phyloP scores from a whole-genome alignment of 768 basidiomycete species.

The Collybia mongolica region DNA sequence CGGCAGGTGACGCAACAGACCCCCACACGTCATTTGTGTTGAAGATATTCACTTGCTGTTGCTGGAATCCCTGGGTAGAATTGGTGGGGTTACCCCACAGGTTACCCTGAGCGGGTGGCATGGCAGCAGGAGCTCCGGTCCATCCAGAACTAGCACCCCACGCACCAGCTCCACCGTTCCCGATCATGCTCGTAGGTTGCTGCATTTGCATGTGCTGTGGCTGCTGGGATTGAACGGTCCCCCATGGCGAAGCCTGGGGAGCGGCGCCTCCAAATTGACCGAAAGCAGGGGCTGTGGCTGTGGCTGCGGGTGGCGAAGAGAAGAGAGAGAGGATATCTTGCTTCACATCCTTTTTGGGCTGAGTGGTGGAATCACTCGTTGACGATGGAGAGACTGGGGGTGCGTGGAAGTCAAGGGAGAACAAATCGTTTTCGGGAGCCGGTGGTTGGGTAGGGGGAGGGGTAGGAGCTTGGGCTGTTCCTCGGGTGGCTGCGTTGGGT shows the following conservation, averaged over 20 bases:
- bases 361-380: constrained; percentile 15
- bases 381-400: constrained; percentile 37
- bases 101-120: constrained; percentile 34
- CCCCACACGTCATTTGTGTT: constrained; percentile 66
- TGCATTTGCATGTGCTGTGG: constrained; percentile 17
- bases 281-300: constrained; percentile 30
- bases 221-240: constrained; percentile 15
- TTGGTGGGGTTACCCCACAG: constrained; percentile 35
- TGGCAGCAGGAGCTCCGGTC: constrained; percentile 35
- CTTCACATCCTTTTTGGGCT: constrained; percentile 70
- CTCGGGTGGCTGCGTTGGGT: constrained; percentile 13
- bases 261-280: constrained; percentile 32
- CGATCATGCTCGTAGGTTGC: constrained; percentile 51
- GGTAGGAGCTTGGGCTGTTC: constrained; percentile 21
- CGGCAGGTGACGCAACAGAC: constrained; percentile 23
- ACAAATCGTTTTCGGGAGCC: constrained; percentile 62
- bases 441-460: constrained; percentile 24
- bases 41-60: constrained; percentile 36
- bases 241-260: constrained; percentile 30
- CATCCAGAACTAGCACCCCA: constrained; percentile 75
- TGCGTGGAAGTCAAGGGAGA: constrained; percentile 83
- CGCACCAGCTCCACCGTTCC: constrained; percentile 48
- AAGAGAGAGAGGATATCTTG: constrained; percentile 86
- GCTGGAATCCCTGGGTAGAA: constrained; percentile 15
- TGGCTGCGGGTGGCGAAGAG: constrained; percentile 41